Conservation (phyloP, 2,329 filamentous ascomycete species). For the Phialocephala subalpina region DNA sequence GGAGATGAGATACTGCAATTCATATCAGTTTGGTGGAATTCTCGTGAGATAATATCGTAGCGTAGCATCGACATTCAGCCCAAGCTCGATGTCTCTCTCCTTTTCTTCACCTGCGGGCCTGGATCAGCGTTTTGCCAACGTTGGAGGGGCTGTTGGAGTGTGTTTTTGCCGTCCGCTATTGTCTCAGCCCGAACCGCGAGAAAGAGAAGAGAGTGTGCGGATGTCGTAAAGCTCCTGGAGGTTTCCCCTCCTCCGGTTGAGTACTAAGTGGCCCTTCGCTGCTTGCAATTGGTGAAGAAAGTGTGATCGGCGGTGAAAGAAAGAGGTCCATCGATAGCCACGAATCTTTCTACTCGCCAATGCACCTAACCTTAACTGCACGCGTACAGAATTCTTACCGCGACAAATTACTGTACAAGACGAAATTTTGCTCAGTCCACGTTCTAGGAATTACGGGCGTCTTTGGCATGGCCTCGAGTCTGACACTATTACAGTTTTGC, state of each 20-base stretch:
- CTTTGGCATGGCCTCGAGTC: not conserved
- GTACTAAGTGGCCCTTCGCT: not conserved
- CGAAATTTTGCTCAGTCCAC: not conserved
- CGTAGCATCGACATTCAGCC: slow-evolving; percentile 7
- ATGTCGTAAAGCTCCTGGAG: not conserved
- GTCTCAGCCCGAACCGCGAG: slow-evolving; percentile 1
- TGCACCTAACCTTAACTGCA: slow-evolving; percentile 5
- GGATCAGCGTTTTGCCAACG: slow-evolving; percentile 8
- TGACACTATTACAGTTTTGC: too few relatives aligned
- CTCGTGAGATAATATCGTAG: not conserved
- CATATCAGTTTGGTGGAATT: not conserved
- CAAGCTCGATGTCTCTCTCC: not conserved
- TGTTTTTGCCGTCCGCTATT: not conserved
- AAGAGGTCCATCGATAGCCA: not conserved
- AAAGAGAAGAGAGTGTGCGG: not conserved
- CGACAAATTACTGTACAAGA: not conserved
- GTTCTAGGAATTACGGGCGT: not conserved
- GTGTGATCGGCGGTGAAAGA: not conserved
- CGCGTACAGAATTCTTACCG: not conserved
- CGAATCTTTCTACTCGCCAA: not conserved
- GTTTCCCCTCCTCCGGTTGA: not conserved
- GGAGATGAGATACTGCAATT: not conserved
- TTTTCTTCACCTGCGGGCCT: not conserved
- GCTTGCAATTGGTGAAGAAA: not conserved
- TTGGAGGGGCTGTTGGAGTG: not conserved